Evolutionary conservation across 768 basidiomycete species (phyloP), one percentile per base, ranked within the genome.

Genomic region (Russula emetica): DNA sequence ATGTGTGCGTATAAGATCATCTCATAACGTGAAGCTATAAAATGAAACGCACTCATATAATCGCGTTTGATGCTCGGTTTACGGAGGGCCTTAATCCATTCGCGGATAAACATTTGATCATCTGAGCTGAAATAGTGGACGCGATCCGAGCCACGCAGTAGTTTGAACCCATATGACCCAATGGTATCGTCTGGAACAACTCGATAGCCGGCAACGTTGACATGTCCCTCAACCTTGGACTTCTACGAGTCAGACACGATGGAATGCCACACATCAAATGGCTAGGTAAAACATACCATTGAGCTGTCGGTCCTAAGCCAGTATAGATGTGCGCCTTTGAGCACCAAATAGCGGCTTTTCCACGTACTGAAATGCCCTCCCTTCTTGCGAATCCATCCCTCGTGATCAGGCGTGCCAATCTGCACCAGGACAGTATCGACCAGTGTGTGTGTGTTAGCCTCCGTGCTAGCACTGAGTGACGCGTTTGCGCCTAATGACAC

Each of bases 81-180:
- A 92, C 98, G 97, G 68, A 99, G 85, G 9, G 94, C 92, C 78
- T 98, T 98, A 95, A 98, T 98, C 96, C 97, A 98, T 69, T 93
- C 93, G 20, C 96, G 85, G 53, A 97, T 82, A 40, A 85, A 76
- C 1, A 76, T 70, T 75, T 92, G 91, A 70, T 98, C 94, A 24
- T 93, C 90, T 0, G 92, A 92, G 66, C 91, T 92, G 76, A 99
- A 99, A 71, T 75, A 92, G 73, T 98, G 94, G 0, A 88, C 80
- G 77, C 88, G 91, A 73, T 92, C 90, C 10, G 81, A 77, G 54
- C 93, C 91, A 69, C 97, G 95, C 36, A 94, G 84, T 67, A 98
- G 89, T 69, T 91, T 83, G 85, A 98, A 98, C 5, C 93, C 95
- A 75, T 95, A 98, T 69, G 87, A 84, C 16, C 96, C 96, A 28